Conservation (phyloP, 2,329 filamentous ascomycete species). For the Cryphonectria parasitica region DNA sequence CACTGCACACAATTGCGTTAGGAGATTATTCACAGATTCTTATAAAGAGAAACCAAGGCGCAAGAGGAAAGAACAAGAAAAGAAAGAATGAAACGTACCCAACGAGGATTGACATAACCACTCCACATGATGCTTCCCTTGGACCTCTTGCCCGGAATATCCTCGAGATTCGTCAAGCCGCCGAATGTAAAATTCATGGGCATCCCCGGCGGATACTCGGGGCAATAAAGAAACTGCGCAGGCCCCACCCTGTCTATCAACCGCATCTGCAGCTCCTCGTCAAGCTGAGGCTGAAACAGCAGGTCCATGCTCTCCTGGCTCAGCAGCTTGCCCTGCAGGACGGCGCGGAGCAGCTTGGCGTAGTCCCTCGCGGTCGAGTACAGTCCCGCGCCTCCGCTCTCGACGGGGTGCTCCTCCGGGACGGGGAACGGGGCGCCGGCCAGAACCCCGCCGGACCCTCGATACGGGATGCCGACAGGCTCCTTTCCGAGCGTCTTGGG, state of each 20-base stretch:
- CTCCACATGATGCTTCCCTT: conserved; percentile 26
- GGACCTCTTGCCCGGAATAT: conserved; percentile 22
- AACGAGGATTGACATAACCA: conserved; percentile 19
- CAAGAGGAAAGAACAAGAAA: neutral
- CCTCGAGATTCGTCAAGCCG: conserved; percentile 24
- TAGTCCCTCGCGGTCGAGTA: conserved; percentile 31
- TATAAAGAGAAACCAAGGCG: too few relatives aligned
- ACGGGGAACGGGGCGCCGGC: conserved; percentile 9
- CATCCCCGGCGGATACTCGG: conserved; percentile 12
- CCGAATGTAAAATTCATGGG: conserved; percentile 19
- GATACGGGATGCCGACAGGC: conserved; percentile 11
- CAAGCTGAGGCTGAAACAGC: conserved; percentile 34
- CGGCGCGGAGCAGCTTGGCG: conserved; percentile 31
- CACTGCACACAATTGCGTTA: conserved; percentile 13
- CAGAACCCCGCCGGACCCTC: conserved; percentile 8
- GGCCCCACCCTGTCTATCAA: conserved; percentile 14
- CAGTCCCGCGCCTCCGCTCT: conserved; percentile 36
- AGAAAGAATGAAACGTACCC: conserved; percentile 4
- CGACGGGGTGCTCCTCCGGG: conserved; percentile 23
- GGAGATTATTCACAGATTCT: neutral
- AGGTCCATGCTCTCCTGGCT: conserved; percentile 19
- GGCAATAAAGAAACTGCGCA: neutral
- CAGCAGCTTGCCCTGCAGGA: conserved; percentile 29
- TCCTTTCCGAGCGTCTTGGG: conserved; percentile 25
- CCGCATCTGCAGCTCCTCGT: conserved; percentile 26